Evolutionary conservation across 148 eudicot species (phyloP).

Genomic region (Tetragonia tetragonoides): DNA sequence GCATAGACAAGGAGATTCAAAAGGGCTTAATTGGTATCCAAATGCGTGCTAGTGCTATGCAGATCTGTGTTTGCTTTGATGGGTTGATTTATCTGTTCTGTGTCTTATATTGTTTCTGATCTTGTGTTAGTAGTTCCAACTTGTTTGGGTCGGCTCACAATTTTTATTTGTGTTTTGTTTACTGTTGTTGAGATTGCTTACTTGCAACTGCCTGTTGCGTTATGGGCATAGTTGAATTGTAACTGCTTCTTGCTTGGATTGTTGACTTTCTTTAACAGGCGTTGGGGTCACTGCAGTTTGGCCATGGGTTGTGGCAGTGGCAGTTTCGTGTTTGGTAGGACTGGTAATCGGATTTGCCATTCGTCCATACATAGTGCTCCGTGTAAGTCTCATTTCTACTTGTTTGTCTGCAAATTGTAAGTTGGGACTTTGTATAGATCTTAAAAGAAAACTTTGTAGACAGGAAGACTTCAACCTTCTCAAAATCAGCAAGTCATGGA

Average conservation of each 20-base stretch:
- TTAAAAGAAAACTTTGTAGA: slow-evolving; percentile 54
- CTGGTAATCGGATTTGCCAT: slow-evolving; percentile 47
- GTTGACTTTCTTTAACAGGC: slow-evolving; percentile 21
- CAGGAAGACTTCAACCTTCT: slow-evolving; percentile 46
- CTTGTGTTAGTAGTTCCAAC: neutral
- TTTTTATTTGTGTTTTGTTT: too few species aligned
- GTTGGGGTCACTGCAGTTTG: slow-evolving; percentile 40
- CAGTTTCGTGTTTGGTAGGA: slow-evolving; percentile 46
- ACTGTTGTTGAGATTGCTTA: neutral
- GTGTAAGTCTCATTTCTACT: slow-evolving; percentile 42
- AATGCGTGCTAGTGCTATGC: too few species aligned
- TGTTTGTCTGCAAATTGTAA: neutral
- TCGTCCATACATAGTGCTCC: slow-evolving; percentile 53
- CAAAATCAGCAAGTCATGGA: slow-evolving; percentile 58
- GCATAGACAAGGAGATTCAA: too few species aligned
- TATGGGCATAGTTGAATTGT: neutral
- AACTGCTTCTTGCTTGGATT: neutral
- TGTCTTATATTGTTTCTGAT: too few species aligned
- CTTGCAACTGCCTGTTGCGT: neutral
- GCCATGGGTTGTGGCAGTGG: slow-evolving; percentile 38
- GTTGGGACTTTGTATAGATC: slow-evolving; percentile 8
- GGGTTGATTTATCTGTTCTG: neutral
- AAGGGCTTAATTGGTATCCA: too few species aligned
- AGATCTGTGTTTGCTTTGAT: too few species aligned
- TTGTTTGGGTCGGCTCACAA: neutral